Percentiles rank a stretch among this genome's conserved stretches.
Evolutionary conservation across 2,329 filamentous ascomycete species (phyloP).

Genomic region (Fusarium aywerte): DNA sequence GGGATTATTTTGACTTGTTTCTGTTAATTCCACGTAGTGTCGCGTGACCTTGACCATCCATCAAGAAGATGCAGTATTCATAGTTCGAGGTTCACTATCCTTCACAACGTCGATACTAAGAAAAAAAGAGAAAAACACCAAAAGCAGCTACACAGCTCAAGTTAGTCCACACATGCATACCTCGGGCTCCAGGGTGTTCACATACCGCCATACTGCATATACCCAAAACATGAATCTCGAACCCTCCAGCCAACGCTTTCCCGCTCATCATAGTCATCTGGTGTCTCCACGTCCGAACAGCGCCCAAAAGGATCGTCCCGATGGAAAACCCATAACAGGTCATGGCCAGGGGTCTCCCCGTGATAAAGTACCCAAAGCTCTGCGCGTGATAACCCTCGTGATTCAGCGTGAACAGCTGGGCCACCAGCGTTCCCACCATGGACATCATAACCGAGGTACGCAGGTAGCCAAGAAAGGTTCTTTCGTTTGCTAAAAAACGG

Average conservation of each 20-base stretch:
- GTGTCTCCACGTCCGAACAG: conserved; percentile 47
- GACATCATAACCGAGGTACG: conserved; percentile 76
- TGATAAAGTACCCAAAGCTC: conserved; percentile 66
- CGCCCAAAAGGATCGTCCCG: conserved; percentile 48
- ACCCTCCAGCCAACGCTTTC: conserved; percentile 48
- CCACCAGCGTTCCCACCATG: conserved; percentile 72
- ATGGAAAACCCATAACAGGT: conserved; percentile 56
- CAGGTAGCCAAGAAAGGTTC: conserved; percentile 79
- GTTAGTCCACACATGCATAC: conserved; percentile 21
- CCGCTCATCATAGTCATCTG: conserved; percentile 48
- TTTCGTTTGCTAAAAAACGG: conserved; percentile 72
- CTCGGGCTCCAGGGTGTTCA: neutral
- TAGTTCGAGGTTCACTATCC: neutral
- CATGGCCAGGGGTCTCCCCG: conserved; percentile 68
- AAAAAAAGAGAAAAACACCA: conserved; percentile 42
- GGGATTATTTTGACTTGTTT: neutral
- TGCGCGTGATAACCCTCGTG: conserved; percentile 45
- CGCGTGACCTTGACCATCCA: neutral
- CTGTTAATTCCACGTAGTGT: neutral
- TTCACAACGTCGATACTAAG: conserved; percentile 40
- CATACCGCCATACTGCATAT: conserved; percentile 35
- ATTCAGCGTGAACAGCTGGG: conserved; percentile 72
- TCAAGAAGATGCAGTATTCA: neutral
- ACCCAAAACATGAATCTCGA: conserved; percentile 46
- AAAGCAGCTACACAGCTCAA: conserved; percentile 23